Conservation (phyloP, 805 yeast genomes). For the Ogataea paradorogensis region DNA sequence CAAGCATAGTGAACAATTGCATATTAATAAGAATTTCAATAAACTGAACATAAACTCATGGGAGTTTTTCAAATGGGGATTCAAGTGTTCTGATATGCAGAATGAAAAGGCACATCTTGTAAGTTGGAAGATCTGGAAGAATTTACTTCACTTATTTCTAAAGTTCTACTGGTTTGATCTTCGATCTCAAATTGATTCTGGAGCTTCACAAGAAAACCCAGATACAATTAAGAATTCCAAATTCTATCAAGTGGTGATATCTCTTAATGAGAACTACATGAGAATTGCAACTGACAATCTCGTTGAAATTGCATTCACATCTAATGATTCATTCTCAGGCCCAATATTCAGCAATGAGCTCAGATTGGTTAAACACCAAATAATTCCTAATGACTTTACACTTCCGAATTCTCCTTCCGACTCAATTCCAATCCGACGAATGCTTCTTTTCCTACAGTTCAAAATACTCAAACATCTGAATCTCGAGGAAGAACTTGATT, state of each 20-base stretch:
- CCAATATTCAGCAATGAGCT: conserved; percentile 22
- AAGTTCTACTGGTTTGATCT: conserved; percentile 10
- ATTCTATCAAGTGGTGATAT: conserved; percentile 6
- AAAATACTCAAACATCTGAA: conserved; percentile 1
- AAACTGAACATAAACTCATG: conserved; percentile 24
- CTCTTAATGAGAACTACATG: conserved; percentile 11
- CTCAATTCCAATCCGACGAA: conserved; percentile 17
- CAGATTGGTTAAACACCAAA: conserved; percentile 5
- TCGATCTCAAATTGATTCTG: neutral
- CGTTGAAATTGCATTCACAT: conserved; percentile 16
- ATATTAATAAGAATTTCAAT: conserved; percentile 27
- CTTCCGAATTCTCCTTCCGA: conserved; percentile 3
- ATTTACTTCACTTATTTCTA: conserved; percentile 13
- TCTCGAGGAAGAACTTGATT: conserved; percentile 1
- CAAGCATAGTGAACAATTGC: conserved; percentile 16
- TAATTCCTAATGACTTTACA: conserved; percentile 2
- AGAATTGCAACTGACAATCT: conserved; percentile 12
- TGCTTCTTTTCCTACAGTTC: conserved; percentile 11
- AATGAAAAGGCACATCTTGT: conserved; percentile 8
- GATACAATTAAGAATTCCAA: conserved; percentile 1
- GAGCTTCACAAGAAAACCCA: neutral
- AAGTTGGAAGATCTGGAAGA: conserved; percentile 22
- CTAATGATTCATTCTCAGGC: conserved; percentile 3
- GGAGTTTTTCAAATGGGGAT: conserved; percentile 31
- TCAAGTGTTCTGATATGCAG: conserved; percentile 26